These are phyloP conservation scores for Aspergillus fumigatus DNA, from an alignment of 2,329 filamentous ascomycete species.

Conservation along the genomic window DNA sequence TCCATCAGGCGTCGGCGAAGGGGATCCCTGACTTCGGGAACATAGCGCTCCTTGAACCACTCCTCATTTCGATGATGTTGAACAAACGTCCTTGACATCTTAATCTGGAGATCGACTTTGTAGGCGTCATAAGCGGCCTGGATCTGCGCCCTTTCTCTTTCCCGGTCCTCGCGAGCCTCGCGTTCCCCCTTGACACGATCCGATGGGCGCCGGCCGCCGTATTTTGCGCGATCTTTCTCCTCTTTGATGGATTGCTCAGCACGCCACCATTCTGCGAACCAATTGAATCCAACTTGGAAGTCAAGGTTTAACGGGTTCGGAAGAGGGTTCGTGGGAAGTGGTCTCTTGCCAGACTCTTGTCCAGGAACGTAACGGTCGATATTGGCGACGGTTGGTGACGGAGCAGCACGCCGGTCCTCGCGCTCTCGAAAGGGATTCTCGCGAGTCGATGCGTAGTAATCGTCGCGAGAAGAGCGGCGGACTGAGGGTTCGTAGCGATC, in stretches of 20 bases:
- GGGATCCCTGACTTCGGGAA: constrained; percentile 71
- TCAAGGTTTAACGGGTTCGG: constrained; percentile 60
- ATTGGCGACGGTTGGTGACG: constrained; percentile 53
- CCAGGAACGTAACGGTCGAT: constrained; percentile 65
- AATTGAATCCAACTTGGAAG: constrained; percentile 64
- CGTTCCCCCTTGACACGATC: constrained; percentile 58
- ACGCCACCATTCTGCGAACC: constrained; percentile 66
- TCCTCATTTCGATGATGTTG: constrained; percentile 90
- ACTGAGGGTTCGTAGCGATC: constrained; percentile 61
- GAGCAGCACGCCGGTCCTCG: constrained; percentile 54
- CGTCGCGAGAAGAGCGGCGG: constrained; percentile 50
- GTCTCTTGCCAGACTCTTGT: constrained; percentile 52
- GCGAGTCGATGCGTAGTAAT: constrained; percentile 48
- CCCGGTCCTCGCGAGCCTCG: constrained; percentile 58
- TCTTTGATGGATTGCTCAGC: constrained; percentile 60
- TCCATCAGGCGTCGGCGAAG: constrained; percentile 73
- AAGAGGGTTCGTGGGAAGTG: constrained; percentile 53
- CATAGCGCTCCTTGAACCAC: constrained; percentile 96
- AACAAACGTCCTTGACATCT: constrained; percentile 86
- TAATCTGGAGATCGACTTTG: constrained; percentile 61
- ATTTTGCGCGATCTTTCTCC: constrained; percentile 58
- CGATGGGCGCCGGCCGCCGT: constrained; percentile 52
- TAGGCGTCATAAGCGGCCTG: constrained; percentile 62
- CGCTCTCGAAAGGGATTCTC: constrained; percentile 47
- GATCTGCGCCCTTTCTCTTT: constrained; percentile 59